These are phyloP conservation scores for Hemileia vastatrix DNA, from an alignment of 1,284 basidiomycete genomes.

Conservation along the genomic window DNA sequence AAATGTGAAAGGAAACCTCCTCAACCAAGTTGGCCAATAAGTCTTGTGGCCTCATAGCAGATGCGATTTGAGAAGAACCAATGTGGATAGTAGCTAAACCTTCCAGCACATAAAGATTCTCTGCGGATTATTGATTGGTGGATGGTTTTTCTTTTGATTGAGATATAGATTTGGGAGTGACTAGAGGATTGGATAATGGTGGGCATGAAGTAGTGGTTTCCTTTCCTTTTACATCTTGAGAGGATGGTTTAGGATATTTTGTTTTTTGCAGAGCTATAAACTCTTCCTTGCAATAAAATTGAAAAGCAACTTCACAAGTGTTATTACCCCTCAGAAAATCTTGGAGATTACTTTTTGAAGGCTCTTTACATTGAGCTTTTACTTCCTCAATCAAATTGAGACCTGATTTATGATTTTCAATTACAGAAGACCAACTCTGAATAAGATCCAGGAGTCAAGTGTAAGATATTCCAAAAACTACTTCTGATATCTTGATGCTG, in stretches of 20 bases:
- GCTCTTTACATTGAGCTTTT: too few relatives aligned
- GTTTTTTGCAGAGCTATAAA: too few relatives aligned
- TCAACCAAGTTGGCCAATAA: slow-evolving; percentile 66
- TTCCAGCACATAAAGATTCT: slow-evolving; percentile 4
- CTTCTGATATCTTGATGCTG: slow-evolving; percentile 20
- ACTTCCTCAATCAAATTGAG: slow-evolving; percentile 11
- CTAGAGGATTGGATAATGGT: background rate
- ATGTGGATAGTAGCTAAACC: slow-evolving; percentile 17
- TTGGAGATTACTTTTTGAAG: too few relatives aligned
- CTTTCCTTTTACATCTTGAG: too few relatives aligned
- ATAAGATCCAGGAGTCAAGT: slow-evolving; percentile 17
- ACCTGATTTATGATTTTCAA: background rate
- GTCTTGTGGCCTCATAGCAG: slow-evolving; percentile 39
- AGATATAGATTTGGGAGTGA: slow-evolving; percentile 9
- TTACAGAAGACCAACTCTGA: slow-evolving; percentile 19
- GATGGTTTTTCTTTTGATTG: slow-evolving; percentile 6
- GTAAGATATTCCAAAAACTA: slow-evolving; percentile 21
- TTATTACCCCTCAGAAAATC: background rate
- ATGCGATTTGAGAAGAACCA: background rate
- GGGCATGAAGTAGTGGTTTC: too few relatives aligned
- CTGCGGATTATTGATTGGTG: background rate
- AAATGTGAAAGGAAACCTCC: slow-evolving; percentile 62
- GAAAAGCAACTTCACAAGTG: slow-evolving; percentile 18
- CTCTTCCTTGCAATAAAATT: slow-evolving; percentile 19
- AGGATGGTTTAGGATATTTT: too few relatives aligned